These are phyloP conservation scores for Pyrenochaeta sp. DNA, from an alignment of 2,329 filamentous ascomycete genomes.

Conservation along the genomic window DNA sequence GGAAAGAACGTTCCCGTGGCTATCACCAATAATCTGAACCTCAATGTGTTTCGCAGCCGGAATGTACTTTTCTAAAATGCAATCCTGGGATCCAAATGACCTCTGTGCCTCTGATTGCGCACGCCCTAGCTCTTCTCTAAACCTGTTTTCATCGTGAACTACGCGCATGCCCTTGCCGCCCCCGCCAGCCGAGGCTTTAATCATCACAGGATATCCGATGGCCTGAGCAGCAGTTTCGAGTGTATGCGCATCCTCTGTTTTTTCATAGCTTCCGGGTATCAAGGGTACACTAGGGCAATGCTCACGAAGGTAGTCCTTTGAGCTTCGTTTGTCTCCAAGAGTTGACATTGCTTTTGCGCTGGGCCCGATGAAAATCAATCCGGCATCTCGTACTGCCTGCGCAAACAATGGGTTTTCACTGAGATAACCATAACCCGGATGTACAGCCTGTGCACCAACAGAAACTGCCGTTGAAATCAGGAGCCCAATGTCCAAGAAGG, in stretches of 20 bases:
- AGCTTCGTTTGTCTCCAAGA: constrained; percentile 57
- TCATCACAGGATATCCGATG: constrained; percentile 61
- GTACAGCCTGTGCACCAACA: constrained; percentile 52
- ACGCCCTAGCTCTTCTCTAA: constrained; percentile 55
- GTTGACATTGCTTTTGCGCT: constrained; percentile 60
- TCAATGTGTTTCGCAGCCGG: constrained; percentile 73
- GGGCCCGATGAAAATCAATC: constrained; percentile 58
- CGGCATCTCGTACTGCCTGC: constrained; percentile 53
- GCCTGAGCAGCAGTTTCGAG: constrained; percentile 52
- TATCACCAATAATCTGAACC: constrained; percentile 89
- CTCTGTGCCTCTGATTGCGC: constrained; percentile 60
- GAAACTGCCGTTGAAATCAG: constrained; percentile 34
- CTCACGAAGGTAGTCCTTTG: constrained; percentile 8
- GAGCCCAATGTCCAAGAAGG: constrained; percentile 40
- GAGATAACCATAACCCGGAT: constrained; percentile 67
- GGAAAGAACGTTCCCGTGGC: constrained; percentile 78
- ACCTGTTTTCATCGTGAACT: constrained; percentile 50
- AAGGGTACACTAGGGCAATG: constrained; percentile 58
- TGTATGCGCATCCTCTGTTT: constrained; percentile 46
- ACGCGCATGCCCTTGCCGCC: constrained; percentile 65
- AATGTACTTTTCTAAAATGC: constrained; percentile 61
- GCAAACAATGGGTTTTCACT: constrained; percentile 60
- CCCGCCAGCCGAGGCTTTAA: constrained; percentile 67
- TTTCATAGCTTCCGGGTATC: constrained; percentile 49
- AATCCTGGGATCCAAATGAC: constrained; percentile 52